Percentiles rank a stretch among this genome's conserved stretches.
Conservation (phyloP, 192 early-diverging fungal genomes). For the Podila verticillata region DNA sequence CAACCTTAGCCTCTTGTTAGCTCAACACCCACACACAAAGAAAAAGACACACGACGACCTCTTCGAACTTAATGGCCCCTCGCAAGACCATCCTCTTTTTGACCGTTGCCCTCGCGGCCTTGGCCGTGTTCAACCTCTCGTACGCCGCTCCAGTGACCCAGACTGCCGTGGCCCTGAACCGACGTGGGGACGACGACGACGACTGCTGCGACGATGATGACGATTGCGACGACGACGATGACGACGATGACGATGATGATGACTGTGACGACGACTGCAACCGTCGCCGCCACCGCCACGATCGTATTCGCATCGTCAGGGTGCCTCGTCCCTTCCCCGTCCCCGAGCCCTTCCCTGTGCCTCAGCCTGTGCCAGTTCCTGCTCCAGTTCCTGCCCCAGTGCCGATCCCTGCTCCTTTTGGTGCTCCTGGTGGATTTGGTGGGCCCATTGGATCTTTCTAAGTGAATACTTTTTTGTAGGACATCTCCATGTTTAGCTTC, state of each 20-base stretch:
- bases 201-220: constrained; percentile 2
- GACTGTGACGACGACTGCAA: constrained; percentile 14
- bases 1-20: background rate
- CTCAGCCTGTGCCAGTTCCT: constrained; percentile 13
- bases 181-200: constrained; percentile 2
- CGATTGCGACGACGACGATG: background rate
- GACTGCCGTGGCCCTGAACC: constrained; percentile 6
- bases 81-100: constrained; percentile 34
- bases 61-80: constrained; percentile 11
- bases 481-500: background rate
- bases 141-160: constrained; percentile 15
- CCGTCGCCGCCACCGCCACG: background rate
- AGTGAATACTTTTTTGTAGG: background rate
- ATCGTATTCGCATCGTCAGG: constrained; percentile 4
- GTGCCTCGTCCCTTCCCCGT: constrained; percentile 15
- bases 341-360: constrained; percentile 18
- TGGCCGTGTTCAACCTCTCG: constrained; percentile 28
- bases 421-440: background rate
- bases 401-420: background rate
- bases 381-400: constrained; percentile 4
- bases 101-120: constrained; percentile 10
- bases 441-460: background rate
- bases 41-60: background rate
- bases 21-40: background rate
- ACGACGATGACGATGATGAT: background rate